Percentiles rank a stretch among this genome's conserved stretches.
Conservation (phyloP, 2,329 filamentous ascomycete genomes). For the Penicillium sp. region DNA sequence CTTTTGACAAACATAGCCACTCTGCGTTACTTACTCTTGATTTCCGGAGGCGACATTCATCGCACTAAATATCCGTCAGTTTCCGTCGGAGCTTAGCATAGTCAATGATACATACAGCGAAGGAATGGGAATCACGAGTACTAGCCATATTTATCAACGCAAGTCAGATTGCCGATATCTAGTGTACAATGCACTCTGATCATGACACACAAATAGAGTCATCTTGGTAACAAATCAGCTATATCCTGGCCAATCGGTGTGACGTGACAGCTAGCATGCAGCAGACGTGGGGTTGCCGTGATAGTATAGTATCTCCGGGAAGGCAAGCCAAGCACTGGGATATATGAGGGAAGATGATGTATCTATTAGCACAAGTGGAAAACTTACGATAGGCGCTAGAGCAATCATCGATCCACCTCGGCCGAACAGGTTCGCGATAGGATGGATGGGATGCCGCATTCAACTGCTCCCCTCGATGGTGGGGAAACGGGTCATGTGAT, state of each 20-base stretch:
- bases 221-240: slow-evolving; percentile 31
- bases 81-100: background rate
- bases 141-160: slow-evolving; percentile 37
- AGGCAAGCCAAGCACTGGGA: background rate
- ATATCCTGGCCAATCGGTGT: background rate
- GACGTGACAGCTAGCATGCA: background rate
- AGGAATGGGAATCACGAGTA: slow-evolving; percentile 43
- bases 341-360: background rate
- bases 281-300: slow-evolving; percentile 3
- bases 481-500: slow-evolving; percentile 32
- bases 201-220: slow-evolving; percentile 33
- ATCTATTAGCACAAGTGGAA: background rate
- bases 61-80: slow-evolving; percentile 30
- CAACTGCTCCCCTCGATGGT: slow-evolving; percentile 26
- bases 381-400: slow-evolving; percentile 38
- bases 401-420: slow-evolving; percentile 22
- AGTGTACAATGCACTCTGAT: slow-evolving; percentile 30
- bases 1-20: background rate
- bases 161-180: slow-evolving; percentile 22
- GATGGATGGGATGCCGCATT: slow-evolving; percentile 22
- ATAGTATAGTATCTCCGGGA: slow-evolving; percentile 7
- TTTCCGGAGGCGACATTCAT: slow-evolving; percentile 42
- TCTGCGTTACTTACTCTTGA: slow-evolving; percentile 32
- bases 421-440: slow-evolving; percentile 16
- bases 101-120: slow-evolving; percentile 35